These are phyloP conservation scores for Trifolium repens DNA, from an alignment of 306 rosid genomes.

Conservation along the genomic window DNA sequence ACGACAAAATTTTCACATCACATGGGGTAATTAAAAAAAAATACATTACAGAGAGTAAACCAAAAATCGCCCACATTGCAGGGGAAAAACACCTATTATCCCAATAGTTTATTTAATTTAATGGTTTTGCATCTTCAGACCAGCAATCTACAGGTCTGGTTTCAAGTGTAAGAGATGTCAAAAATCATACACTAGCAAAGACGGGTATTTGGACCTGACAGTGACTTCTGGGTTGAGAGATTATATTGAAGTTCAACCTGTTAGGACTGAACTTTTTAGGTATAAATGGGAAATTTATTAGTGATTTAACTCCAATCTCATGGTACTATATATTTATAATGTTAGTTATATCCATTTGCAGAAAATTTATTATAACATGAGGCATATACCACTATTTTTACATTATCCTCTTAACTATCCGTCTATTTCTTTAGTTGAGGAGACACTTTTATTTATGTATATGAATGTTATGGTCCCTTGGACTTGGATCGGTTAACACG, in stretches of 20 bases:
- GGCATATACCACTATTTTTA: not conserved
- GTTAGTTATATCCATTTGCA: slow-evolving; percentile 15
- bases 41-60: too few species aligned
- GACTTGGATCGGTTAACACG: too few species aligned
- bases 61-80: too few species aligned
- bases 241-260: slow-evolving; percentile 74
- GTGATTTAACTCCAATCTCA: not conserved
- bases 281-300: slow-evolving; percentile 24
- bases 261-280: slow-evolving; percentile 79
- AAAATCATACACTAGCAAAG: slow-evolving; percentile 85
- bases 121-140: slow-evolving; percentile 52
- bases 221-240: slow-evolving; percentile 75
- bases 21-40: too few species aligned
- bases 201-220: slow-evolving; percentile 77
- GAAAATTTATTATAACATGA: slow-evolving; percentile 17
- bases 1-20: too few species aligned
- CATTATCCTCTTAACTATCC: slow-evolving; percentile 9
- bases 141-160: slow-evolving; percentile 89
- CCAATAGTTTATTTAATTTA: not conserved
- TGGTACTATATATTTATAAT: not conserved
- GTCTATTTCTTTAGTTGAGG: slow-evolving; percentile 5
- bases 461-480: too few species aligned
- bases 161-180: slow-evolving; percentile 82
- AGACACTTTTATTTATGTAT: not conserved
- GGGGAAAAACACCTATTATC: too few species aligned